Percentiles rank a stretch among this genome's conserved stretches.
Evolutionary conservation across 2,329 filamentous ascomycete genomes (phyloP).

Genomic region (Neonectria punicea): DNA sequence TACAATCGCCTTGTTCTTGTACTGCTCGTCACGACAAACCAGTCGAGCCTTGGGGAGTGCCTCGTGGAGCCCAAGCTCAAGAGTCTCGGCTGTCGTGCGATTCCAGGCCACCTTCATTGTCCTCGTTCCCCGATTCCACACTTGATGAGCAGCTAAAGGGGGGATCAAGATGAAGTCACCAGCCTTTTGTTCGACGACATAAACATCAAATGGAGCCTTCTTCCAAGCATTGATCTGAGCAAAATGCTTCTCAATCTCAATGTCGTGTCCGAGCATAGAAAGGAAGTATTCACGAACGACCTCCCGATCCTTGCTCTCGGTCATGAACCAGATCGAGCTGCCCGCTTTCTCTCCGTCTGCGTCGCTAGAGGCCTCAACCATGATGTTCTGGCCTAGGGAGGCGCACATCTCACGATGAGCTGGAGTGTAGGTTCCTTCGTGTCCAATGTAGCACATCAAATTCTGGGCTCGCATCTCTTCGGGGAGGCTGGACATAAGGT

Average conservation of each 20-base stretch:
- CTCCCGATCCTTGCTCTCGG: slow-evolving; percentile 90
- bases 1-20: slow-evolving; percentile 97
- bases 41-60: slow-evolving; percentile 88
- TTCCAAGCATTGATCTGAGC: slow-evolving; percentile 97
- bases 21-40: slow-evolving; percentile 96
- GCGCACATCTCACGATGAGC: slow-evolving; percentile 98
- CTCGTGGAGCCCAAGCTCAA: slow-evolving; percentile 86
- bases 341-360: slow-evolving; percentile 82
- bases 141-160: slow-evolving; percentile 92
- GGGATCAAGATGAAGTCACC: slow-evolving; percentile 96
- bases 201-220: slow-evolving; percentile 91
- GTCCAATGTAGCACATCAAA: slow-evolving; percentile 97
- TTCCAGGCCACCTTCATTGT: slow-evolving; percentile 99
- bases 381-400: slow-evolving; percentile 94
- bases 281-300: slow-evolving; percentile 94
- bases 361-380: slow-evolving; percentile 88
- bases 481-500: slow-evolving; percentile 94
- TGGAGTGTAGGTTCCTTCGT: slow-evolving; percentile 96
- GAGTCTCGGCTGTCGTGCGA: slow-evolving; percentile 88
- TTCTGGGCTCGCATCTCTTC: slow-evolving; percentile 92
- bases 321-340: slow-evolving; percentile 99
- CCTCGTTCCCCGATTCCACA: slow-evolving; percentile 95
- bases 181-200: slow-evolving; percentile 87
- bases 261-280: slow-evolving; percentile 92
- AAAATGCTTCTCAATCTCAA: slow-evolving; percentile 97